Conservation (phyloP, 805 yeast genomes). For the Candida incommunis region DNA sequence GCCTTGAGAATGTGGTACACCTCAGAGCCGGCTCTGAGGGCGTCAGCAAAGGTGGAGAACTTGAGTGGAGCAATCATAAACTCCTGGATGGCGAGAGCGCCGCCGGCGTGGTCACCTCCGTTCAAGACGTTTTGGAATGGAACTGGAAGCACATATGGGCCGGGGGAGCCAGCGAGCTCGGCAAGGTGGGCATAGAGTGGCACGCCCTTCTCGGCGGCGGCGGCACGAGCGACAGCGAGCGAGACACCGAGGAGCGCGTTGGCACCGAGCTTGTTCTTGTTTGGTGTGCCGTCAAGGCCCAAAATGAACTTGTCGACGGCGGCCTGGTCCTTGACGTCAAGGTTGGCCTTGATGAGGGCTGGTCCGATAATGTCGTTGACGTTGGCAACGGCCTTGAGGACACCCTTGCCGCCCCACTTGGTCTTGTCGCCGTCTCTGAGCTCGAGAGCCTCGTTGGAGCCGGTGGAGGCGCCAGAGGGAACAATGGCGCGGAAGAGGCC, state of each 20-base stretch:
- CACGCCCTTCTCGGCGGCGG: slow-evolving; percentile 88
- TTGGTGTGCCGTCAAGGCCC: slow-evolving; percentile 88
- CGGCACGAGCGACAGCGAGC: slow-evolving; percentile 93
- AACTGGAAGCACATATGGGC: slow-evolving; percentile 91
- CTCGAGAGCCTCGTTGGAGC: slow-evolving; percentile 97
- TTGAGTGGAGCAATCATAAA: slow-evolving; percentile 97
- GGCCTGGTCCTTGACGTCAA: slow-evolving; percentile 78
- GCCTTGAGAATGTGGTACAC: slow-evolving; percentile 95
- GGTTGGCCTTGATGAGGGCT: slow-evolving; percentile 65
- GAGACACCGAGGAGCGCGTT: slow-evolving; percentile 98
- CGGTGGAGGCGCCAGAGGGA: slow-evolving; percentile 99
- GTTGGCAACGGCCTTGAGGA: slow-evolving; percentile 88
- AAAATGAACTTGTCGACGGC: slow-evolving; percentile 76
- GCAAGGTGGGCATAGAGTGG: slow-evolving; percentile 91
- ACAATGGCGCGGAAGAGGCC: slow-evolving; percentile 96
- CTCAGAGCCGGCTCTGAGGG: slow-evolving; percentile 92
- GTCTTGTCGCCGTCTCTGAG: slow-evolving; percentile 96
- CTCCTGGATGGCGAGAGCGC: slow-evolving; percentile 97
- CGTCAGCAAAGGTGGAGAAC: slow-evolving; percentile 85
- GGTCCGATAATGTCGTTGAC: slow-evolving; percentile 94
- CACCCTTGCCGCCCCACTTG: slow-evolving; percentile 99
- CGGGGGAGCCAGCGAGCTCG: slow-evolving; percentile 59
- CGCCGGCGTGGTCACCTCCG: slow-evolving; percentile 99
- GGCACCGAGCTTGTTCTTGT: slow-evolving; percentile 96
- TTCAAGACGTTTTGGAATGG: slow-evolving; percentile 97